phyloP scores from a whole-genome alignment of 208 protist species.

The Leishmania tropica region DNA sequence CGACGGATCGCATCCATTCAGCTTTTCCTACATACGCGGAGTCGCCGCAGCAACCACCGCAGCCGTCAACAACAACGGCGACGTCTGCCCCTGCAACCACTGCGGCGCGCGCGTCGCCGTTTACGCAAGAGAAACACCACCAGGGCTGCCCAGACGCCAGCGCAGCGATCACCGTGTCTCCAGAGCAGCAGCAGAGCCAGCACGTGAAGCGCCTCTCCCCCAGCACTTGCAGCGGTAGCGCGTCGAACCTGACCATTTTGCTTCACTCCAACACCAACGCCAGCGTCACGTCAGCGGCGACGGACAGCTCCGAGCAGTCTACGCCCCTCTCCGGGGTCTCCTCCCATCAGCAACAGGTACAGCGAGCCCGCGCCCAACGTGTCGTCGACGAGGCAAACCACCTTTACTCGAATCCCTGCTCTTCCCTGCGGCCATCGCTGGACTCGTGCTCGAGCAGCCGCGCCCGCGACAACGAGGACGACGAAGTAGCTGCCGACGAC shows the following conservation, averaged over 20 bases:
- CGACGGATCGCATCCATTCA: background rate
- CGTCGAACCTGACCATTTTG: conserved; percentile 19
- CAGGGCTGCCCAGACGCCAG: background rate
- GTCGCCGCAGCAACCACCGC: background rate
- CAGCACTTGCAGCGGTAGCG: conserved; percentile 20
- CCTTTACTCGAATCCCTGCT: background rate
- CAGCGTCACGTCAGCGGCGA: conserved; percentile 18
- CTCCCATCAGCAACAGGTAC: conserved; percentile 14
- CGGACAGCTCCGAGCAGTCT: conserved; percentile 22
- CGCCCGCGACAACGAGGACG: conserved; percentile 12
- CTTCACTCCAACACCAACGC: conserved; percentile 17
- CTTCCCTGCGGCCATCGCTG: conserved; percentile 10
- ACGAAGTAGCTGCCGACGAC: conserved; percentile 6
- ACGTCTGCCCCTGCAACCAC: background rate
- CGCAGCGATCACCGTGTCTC: background rate
- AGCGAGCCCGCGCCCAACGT: conserved; percentile 11
- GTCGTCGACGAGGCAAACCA: conserved; percentile 10
- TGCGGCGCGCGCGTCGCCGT: conserved; percentile 9
- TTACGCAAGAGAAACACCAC: background rate
- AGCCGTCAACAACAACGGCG: background rate
- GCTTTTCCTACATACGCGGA: background rate
- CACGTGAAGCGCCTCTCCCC: conserved; percentile 11
- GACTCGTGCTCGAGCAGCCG: conserved; percentile 28
- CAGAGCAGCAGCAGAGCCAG: background rate
- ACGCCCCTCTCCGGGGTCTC: conserved; percentile 31